These are phyloP conservation scores for Leavenworthia alabamica DNA, from an alignment of 345 rosid genomes.

Conservation along the genomic window DNA sequence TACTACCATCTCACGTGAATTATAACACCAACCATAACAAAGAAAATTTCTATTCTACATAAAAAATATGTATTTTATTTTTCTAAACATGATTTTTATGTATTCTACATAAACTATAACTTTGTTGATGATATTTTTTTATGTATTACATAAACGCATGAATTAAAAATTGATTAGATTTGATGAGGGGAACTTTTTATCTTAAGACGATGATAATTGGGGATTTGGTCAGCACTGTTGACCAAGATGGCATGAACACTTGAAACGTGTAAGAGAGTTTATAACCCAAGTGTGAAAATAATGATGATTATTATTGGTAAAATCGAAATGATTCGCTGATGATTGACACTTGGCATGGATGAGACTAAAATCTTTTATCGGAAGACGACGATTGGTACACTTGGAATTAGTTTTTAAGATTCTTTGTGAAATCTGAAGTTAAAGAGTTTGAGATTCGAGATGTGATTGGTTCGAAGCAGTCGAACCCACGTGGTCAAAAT, in stretches of 20 bases:
- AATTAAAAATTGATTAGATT: background rate
- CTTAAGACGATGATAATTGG: too few relatives aligned
- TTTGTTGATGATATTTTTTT: background rate
- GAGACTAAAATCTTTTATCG: slow-evolving; percentile 14
- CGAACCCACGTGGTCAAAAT: slow-evolving; percentile 19
- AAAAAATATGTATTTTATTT: background rate
- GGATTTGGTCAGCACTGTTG: too few relatives aligned
- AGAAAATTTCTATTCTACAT: background rate
- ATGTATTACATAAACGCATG: background rate
- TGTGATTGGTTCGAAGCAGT: slow-evolving; percentile 28
- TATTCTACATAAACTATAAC: too few relatives aligned
- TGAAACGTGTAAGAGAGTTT: too few relatives aligned
- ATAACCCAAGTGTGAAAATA: too few relatives aligned
- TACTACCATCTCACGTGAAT: slow-evolving; percentile 15
- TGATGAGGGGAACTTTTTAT: too few relatives aligned
- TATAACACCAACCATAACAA: background rate
- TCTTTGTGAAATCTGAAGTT: slow-evolving; percentile 13
- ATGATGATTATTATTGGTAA: slow-evolving; percentile 11
- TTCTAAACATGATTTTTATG: background rate
- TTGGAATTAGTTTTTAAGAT: slow-evolving; percentile 20
- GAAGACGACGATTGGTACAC: slow-evolving; percentile 26
- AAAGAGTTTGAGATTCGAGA: slow-evolving; percentile 25
- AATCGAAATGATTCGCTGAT: slow-evolving; percentile 31
- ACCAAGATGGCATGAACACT: too few relatives aligned
- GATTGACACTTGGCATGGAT: slow-evolving; percentile 32